Conservation (phyloP, 495 filamentous ascomycete genomes). For the Trichoderma asperelloides region DNA sequence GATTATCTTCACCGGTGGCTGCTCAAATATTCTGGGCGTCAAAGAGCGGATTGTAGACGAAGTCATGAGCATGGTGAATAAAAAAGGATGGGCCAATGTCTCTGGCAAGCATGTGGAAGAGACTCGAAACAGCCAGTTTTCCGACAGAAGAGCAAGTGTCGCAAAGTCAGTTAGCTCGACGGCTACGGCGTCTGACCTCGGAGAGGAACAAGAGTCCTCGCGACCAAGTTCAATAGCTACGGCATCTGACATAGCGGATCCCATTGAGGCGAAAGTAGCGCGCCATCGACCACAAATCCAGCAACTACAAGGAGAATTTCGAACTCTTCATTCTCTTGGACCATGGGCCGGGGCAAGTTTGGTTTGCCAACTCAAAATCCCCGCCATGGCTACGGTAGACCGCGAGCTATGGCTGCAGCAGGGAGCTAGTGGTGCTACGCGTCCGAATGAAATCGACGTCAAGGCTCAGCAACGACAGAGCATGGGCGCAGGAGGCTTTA, state of each 20-base stretch:
- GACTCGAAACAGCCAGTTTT: constrained; percentile 32
- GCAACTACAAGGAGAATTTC: constrained; percentile 48
- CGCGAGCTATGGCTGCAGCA: constrained; percentile 74
- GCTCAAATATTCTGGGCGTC: constrained; percentile 69
- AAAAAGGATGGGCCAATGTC: constrained; percentile 69
- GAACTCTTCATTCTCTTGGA: constrained; percentile 74
- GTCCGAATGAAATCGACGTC: constrained; percentile 49
- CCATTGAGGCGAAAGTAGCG: constrained; percentile 43
- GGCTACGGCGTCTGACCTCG: constrained; percentile 19
- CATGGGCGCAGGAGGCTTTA: constrained; percentile 47
- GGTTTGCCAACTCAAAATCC: constrained; percentile 65
- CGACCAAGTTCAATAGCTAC: constrained; percentile 1
- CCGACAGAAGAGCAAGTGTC: constrained; percentile 15
- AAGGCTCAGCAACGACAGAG: constrained; percentile 50
- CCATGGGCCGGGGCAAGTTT: constrained; percentile 86
- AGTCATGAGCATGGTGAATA: constrained; percentile 50
- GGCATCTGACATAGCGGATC: constrained; percentile 13
- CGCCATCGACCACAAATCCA: constrained; percentile 16
- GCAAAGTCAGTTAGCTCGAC: background rate
- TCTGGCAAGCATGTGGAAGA: constrained; percentile 52
- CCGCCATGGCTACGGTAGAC: constrained; percentile 74
- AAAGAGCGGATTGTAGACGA: constrained; percentile 74
- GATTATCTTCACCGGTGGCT: constrained; percentile 79
- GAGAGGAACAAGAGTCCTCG: background rate
- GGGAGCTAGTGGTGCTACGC: constrained; percentile 61